Base-by-base conservation (phyloP, 2,329 filamentous ascomycete species). In the Colletotrichum sp. region DNA sequence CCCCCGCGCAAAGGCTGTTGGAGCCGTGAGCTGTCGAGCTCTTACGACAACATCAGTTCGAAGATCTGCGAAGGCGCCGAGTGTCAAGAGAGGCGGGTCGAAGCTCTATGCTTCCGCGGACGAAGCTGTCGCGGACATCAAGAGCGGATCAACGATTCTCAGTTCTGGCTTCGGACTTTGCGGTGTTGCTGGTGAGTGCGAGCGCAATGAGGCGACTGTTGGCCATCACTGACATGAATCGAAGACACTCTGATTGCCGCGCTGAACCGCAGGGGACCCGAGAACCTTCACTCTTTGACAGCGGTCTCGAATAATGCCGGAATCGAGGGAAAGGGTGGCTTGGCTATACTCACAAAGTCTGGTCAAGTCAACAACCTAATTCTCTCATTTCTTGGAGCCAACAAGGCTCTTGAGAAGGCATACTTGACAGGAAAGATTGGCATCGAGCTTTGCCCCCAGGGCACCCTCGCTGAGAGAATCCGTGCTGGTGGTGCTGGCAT, bases 161-260 rank as follows among this genome's bases (percentile, higher is more conserved):
- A 95, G 94, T 81, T 93, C 94, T 18, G 95, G 94, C 2, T 96
- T 96, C 82, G 95, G 95, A n/a, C 89, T 96, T 15, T 96, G 94
- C 79, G 94, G 94, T 78, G 93, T 96, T 21, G 92, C 93, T 71
- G 91, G 92, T 92, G 85, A 71, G 86, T 80, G 66, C 24, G 15
- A 24, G 21, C 52, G 7, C n/a, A 12, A 36, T n/a, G 5, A 10
- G 16, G 36, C n/a, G 43, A 12, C n/a, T 13, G 6, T 7, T 2
- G 3, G 43, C 3, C n/a, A 52, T 52, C 1, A 4, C 74, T 75
- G 26, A 69, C 74, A n/a, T 2, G 7, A 13, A 1, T 60, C 1
- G 3, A 3, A 89, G 93, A 95, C 81, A 95, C 94, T 0, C 85
- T 96, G 8, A 96, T 96, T 80, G 88, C 91, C 55, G 92, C 93